Base-by-base conservation (phyloP, 768 basidiomycete genomes). In the Coprinopsis strossmayeri region DNA sequence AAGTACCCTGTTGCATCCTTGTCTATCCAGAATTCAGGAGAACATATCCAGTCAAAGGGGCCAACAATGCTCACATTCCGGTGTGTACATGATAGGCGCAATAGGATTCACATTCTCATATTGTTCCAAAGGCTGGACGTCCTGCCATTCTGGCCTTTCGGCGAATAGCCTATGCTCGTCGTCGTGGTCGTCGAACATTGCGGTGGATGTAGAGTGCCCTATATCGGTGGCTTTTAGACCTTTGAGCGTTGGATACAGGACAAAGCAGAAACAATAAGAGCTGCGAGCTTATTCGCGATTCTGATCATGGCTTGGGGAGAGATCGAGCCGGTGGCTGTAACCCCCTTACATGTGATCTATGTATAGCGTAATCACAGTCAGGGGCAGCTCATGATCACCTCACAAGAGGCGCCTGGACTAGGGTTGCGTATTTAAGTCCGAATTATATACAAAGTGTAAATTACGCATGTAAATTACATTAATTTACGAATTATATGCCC, bases 1-100 rank as follows among this genome's bases (percentile, higher is more conserved):
- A 98, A 93, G 65, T 93, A 93, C 58, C 88, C 79, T 48, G 93
- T 93, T 1, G 89, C 91, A 67, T 95, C 92, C 54, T 84, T 87
- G 69, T 98, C 94, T 97, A 55, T 45, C 25, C 5, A 21, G 3
- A 5, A 20, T 21, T 23, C 13, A 24, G 3, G 9, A 41, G 41
- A n/a, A 20, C 24, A 7, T 26, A 11, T 32, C 34, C 18, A 27
- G 24, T 32, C 26, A 44, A 20, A 25, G 17, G 48, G 15, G 48
- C 48, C 23, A 30, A 42, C 25, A 53, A 39, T 35, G 74, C 89
- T 60, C 48, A 94, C 95, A 99, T 72, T 92, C 85, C 32, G 73
- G 71, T 2, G 81, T 80, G 60, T 99, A 99, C 61, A 94, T 82
- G 64, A 99, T 98, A 1, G 91, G 90, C 0, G 91, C 94, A 34